Percentiles rank a stretch among this genome's conserved stretches.
Evolutionary conservation across 352 stramenopile genomes (phyloP).

Genomic region (Pythium phragmitis): DNA sequence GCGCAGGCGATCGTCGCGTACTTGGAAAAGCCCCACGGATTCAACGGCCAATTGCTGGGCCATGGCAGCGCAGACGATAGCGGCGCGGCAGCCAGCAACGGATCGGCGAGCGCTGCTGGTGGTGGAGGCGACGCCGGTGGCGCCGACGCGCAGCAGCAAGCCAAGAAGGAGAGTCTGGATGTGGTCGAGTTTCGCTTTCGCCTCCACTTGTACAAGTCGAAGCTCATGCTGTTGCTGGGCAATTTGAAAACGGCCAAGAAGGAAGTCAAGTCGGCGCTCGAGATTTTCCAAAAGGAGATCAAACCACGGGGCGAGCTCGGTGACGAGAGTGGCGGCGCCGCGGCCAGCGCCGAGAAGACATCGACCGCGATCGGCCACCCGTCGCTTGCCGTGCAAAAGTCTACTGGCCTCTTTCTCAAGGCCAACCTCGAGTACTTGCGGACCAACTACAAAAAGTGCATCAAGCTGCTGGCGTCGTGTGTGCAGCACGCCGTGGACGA

Average conservation of each 20-base stretch:
- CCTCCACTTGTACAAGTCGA: constrained; percentile 91
- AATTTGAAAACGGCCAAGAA: constrained; percentile 92
- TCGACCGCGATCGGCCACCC: constrained; percentile 76
- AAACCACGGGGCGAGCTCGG: constrained; percentile 41
- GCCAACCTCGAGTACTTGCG: constrained; percentile 94
- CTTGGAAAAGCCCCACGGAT: constrained; percentile 89
- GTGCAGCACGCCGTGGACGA: constrained; percentile 82
- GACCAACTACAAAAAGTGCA: constrained; percentile 93
- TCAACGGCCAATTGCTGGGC: constrained; percentile 73
- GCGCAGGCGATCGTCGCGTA: constrained; percentile 85
- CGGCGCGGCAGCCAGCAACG: constrained; percentile 19
- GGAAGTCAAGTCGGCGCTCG: constrained; percentile 90
- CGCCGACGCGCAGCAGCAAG: constrained; percentile 43
- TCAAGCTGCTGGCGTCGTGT: constrained; percentile 91
- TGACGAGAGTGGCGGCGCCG: background rate
- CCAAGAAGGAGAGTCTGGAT: constrained; percentile 53
- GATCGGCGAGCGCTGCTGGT: background rate
- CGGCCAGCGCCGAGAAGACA: constrained; percentile 63
- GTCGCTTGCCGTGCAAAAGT: constrained; percentile 82
- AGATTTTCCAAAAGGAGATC: constrained; percentile 93
- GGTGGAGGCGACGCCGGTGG: constrained; percentile 13
- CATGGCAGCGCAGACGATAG: constrained; percentile 32
- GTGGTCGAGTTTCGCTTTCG: constrained; percentile 90
- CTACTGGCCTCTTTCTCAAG: constrained; percentile 90
- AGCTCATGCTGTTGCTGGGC: constrained; percentile 85